Conservation (phyloP, 2,329 filamentous ascomycete genomes). For the Clonostachys sp. region DNA sequence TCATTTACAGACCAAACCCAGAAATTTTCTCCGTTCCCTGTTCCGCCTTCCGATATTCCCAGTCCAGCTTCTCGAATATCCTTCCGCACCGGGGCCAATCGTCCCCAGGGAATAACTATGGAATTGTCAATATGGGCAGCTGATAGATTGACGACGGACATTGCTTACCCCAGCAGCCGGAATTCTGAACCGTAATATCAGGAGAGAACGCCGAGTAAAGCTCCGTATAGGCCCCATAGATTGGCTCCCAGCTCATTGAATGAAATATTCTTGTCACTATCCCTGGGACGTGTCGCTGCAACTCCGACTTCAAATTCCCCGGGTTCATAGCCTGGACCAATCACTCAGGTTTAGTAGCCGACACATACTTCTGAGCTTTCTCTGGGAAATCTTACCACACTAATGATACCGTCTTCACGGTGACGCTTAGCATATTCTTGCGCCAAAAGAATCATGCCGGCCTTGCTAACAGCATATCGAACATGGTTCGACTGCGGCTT, state of each 20-base stretch:
- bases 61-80: slow-evolving; percentile 19
- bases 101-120: slow-evolving; percentile 24
- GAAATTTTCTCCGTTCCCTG: too few species aligned
- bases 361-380: too few species aligned
- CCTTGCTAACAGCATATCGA: slow-evolving; percentile 17
- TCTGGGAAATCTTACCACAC: slow-evolving; percentile 7
- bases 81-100: slow-evolving; percentile 22
- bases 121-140: background rate
- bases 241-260: slow-evolving; percentile 5
- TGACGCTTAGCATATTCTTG: slow-evolving; percentile 15
- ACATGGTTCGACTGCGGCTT: slow-evolving; percentile 4
- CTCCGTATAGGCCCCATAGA: slow-evolving; percentile 41
- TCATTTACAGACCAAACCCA: too few species aligned
- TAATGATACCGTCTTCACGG: slow-evolving; percentile 21
- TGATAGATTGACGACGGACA: background rate
- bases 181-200: slow-evolving; percentile 31
- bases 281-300: slow-evolving; percentile 9
- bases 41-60: too few species aligned
- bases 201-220: slow-evolving; percentile 38
- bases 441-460: slow-evolving; percentile 12
- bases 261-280: too few species aligned
- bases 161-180: slow-evolving; percentile 20
- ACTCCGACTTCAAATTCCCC: slow-evolving; percentile 24
- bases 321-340: slow-evolving; percentile 17
- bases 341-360: too few species aligned